Evolutionary conservation across 306 rosid genomes (phyloP).

Genomic region (Begonia peltatifolia): DNA sequence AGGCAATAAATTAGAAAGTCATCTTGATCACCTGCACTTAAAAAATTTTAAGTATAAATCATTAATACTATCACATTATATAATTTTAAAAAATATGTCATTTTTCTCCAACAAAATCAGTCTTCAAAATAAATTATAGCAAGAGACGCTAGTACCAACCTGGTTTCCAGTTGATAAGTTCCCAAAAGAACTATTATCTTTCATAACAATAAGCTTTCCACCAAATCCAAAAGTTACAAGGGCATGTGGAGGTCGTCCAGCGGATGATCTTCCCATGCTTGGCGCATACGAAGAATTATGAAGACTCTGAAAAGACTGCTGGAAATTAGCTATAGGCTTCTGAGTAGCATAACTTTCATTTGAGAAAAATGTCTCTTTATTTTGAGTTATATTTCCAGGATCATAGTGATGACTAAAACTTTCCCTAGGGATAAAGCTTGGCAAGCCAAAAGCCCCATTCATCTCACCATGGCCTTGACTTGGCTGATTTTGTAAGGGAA

Average conservation of each 20-base stretch:
- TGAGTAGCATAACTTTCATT: conserved; percentile 35
- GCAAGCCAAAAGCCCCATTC: conserved; percentile 33
- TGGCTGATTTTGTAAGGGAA: conserved; percentile 27
- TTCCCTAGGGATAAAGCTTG: conserved; percentile 25
- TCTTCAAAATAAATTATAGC: not conserved
- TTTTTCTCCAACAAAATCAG: conserved; percentile 5
- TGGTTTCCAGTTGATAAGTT: conserved; percentile 50
- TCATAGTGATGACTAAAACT: conserved; percentile 35
- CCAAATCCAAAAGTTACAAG: conserved; percentile 86
- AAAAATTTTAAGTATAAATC: too few relatives aligned
- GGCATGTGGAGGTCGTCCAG: conserved; percentile 87
- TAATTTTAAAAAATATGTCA: too few relatives aligned
- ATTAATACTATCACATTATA: too few relatives aligned
- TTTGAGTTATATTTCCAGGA: conserved; percentile 24
- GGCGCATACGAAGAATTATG: conserved; percentile 44
- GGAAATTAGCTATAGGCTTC: conserved; percentile 25
- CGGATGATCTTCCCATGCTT: conserved; percentile 52
- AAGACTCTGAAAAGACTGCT: conserved; percentile 41
- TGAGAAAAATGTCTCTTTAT: conserved; percentile 28
- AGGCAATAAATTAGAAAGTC: too few relatives aligned
- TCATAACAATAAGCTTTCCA: conserved; percentile 83
- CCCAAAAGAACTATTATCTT: conserved; percentile 31
- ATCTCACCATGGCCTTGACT: conserved; percentile 31
- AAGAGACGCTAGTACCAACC: conserved; percentile 35
- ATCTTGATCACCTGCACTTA: too few relatives aligned